phyloP scores from a whole-genome alignment of 371 early-diverging fungal genomes.

The Syncephalastrum monosporum region DNA sequence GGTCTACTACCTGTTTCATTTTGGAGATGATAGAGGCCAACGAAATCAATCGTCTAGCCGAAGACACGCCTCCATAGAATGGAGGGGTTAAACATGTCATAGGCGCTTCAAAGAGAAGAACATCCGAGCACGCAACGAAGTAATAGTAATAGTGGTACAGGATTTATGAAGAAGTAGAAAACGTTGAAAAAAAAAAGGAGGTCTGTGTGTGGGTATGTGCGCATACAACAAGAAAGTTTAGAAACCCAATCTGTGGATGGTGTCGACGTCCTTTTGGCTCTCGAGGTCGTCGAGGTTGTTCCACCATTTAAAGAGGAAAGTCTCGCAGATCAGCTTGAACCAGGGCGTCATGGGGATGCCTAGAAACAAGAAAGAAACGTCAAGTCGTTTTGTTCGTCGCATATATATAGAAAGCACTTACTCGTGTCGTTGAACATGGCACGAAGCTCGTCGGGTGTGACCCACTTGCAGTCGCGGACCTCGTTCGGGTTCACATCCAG shows the following conservation, averaged over 20 bases:
- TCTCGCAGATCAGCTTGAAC: constrained; percentile 91
- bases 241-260: constrained; percentile 73
- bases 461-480: constrained; percentile 73
- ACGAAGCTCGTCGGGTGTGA: constrained; percentile 75
- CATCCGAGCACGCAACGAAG: no score
- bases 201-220: no score
- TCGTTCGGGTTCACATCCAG: constrained; percentile 78
- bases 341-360: constrained; percentile 87
- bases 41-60: no score
- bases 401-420: constrained; percentile 14
- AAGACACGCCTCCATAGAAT: no score
- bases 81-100: no score
- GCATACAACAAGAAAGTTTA: constrained; percentile 10
- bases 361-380: constrained; percentile 5
- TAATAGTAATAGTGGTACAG: no score
- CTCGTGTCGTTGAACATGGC: constrained; percentile 68
- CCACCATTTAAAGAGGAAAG: constrained; percentile 96
- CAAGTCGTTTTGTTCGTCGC: background rate
- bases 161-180: no score
- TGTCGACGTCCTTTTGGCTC: constrained; percentile 60
- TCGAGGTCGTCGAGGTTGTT: constrained; percentile 74
- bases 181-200: no score
- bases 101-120: no score
- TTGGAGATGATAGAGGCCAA: no score
- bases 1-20: no score